Base-by-base conservation (phyloP, 441 rosid genomes). In the Pelargonium hybrid region DNA sequence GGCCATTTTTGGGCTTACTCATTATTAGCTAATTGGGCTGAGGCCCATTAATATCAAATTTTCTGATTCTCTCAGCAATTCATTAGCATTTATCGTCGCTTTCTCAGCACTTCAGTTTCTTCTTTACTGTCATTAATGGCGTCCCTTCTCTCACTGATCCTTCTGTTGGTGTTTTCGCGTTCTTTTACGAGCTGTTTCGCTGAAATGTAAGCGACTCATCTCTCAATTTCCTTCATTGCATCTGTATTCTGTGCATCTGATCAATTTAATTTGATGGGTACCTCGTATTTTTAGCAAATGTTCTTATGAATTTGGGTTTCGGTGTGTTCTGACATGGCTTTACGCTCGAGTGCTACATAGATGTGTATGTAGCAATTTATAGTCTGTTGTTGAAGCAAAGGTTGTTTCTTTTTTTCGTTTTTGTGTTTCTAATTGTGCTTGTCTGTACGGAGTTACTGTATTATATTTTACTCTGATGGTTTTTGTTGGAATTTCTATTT, bases 191-290 rank as follows among this genome's bases (percentile, higher is more conserved):
- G 70, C 75, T 78, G 74, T 65, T 83, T 69, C 45, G 81, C 81
- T 37, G 87, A 69, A 68, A 82, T 89, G 97, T 92, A 73, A 65
- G 29, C 61, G 70, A 52, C 68, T 68, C 14, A 39, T 68, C 37
- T 78, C 69, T 59, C 31, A 26, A 21, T 18, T 8, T 20, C 75
- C 34, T 69, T 23, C n/a, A 69, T 3, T 18, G 23, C 23, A 11
- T n/a, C 43, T 29, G 54, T 39, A 21, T 64, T 31, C 37, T 14
- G 34, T 73, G 15, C 65, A 23, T 65, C 43, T 13, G 14, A 78
- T 52, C 26, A 18, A 45, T 62, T 62, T 20, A 8, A 70, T 69
- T 41, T 20, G 64, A 26, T 52, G 57, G 7, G 52, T 59, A 45
- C 39, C 48, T 8, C 20, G 15, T 6, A 56, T 41, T 15, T 41